Evolutionary conservation across 352 stramenopile species (phyloP).

Genomic region (Phytophthora melonis): DNA sequence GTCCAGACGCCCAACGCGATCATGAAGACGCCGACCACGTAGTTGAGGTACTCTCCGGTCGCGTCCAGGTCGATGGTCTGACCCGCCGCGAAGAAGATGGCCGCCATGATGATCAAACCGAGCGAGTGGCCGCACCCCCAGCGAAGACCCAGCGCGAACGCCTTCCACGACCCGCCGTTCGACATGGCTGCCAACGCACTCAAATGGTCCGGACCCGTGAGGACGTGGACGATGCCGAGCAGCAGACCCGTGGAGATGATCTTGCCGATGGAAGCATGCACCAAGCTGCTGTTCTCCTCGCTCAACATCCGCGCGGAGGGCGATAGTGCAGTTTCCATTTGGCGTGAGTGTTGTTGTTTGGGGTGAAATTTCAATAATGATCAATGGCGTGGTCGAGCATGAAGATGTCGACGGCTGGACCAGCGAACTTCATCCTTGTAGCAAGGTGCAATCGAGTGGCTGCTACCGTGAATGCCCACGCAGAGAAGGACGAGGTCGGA

Average conservation of each 20-base stretch:
- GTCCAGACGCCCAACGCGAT: conserved; percentile 58
- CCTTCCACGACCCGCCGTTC: conserved; percentile 55
- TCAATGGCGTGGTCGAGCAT: neutral
- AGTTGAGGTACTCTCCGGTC: conserved; percentile 51
- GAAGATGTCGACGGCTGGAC: neutral
- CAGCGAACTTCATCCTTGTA: neutral
- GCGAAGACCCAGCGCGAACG: conserved; percentile 81
- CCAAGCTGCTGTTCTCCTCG: conserved; percentile 37
- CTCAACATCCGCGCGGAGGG: conserved; percentile 20
- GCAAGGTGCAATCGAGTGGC: neutral
- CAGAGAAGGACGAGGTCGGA: neutral
- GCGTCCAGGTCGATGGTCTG: conserved; percentile 49
- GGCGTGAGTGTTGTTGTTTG: conserved; percentile 4
- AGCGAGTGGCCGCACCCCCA: conserved; percentile 88
- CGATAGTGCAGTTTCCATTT: conserved; percentile 13
- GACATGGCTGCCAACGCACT: conserved; percentile 82
- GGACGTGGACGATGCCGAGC: conserved; percentile 54
- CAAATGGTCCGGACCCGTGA: conserved; percentile 76
- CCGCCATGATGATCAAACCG: conserved; percentile 78
- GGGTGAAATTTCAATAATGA: conserved; percentile 12
- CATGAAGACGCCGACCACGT: conserved; percentile 67
- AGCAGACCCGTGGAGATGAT: conserved; percentile 55
- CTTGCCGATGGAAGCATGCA: conserved; percentile 44
- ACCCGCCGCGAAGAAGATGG: conserved; percentile 63
- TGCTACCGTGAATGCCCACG: conserved; percentile 1